Conservation (phyloP, 805 yeast genomes). For the Debaryomyces prosopidis region DNA sequence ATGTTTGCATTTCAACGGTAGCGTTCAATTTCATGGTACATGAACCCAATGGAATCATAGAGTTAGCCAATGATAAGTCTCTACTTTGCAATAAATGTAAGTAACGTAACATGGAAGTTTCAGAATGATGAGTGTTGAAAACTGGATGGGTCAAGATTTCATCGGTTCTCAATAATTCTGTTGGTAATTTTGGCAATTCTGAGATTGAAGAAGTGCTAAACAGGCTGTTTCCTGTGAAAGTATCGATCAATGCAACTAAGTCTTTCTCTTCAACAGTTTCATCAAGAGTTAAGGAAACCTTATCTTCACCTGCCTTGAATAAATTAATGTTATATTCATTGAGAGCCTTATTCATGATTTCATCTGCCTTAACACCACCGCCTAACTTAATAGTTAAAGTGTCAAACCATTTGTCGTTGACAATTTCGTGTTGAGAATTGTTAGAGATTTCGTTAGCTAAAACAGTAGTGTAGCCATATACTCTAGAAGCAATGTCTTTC, state of each 20-base stretch:
- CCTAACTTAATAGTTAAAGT: constrained; percentile 69
- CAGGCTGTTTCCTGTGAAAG: constrained; percentile 52
- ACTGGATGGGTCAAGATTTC: constrained; percentile 68
- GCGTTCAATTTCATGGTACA: constrained; percentile 98
- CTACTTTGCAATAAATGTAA: constrained; percentile 78
- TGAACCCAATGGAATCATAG: constrained; percentile 97
- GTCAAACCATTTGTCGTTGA: constrained; percentile 76
- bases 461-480: constrained; percentile 70
- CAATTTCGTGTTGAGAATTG: constrained; percentile 43
- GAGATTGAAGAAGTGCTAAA: constrained; percentile 10
- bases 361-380: constrained; percentile 51
- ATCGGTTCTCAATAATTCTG: constrained; percentile 54
- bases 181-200: constrained; percentile 52
- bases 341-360: constrained; percentile 58
- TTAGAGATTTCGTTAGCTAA: constrained; percentile 58
- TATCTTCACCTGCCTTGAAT: constrained; percentile 58
- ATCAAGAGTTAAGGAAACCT: constrained; percentile 83
- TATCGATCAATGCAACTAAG: constrained; percentile 51
- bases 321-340: constrained; percentile 69
- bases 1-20: constrained; percentile 91
- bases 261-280: constrained; percentile 77
- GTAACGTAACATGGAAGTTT: constrained; percentile 92
- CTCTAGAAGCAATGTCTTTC: constrained; percentile 71
- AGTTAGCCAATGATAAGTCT: constrained; percentile 90
- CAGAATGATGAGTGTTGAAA: constrained; percentile 86